Evolutionary conservation across 371 early-diverging fungal genomes (phyloP), one percentile per base, ranked within the genome.

Genomic region (Mortierella sp.): DNA sequence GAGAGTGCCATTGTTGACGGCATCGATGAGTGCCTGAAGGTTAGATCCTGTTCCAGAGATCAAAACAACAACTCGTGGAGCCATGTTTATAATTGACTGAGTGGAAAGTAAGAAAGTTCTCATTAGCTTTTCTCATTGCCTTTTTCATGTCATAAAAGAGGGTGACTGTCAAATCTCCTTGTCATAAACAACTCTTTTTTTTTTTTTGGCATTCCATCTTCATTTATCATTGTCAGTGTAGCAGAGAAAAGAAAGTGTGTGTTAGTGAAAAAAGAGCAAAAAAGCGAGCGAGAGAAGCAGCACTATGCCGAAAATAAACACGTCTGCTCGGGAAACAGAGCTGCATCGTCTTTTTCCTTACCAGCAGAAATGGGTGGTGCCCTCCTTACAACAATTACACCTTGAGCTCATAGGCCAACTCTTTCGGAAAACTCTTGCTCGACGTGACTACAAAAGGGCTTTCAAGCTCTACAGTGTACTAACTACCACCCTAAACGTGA

Each of bases 21-120:
- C 93, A 77, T 98, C 96, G 63, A 98, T 96, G 35, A 98, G 82
- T n/a, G 98, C 98, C 85, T 98, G 98, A 26, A 98, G 89, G 85
- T 98, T 98, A 49, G 95, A 89, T 26, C 99, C 99, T 72, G 91
- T 95, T 57, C 99, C 99, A 8, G 96, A 96, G 70, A 98, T 95
- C 59, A 97, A 90, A 40, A 98, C 96, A 54, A 96, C 94, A 72
- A 97, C 86, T 34, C 88, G 87, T 58, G 89, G 90, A 29, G 74
- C 74, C 79, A 78, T 78, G n/a, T 51, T 56, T 54, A 40, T 53
- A 28, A 23, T 53, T 23, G 1, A 19, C 35, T 22, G 40, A 55
- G 10, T n/a, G 29, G 61, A 23, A 42, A 35, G 61, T 54, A 49
- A 53, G 57, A 40, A 37, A 34, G 28, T 32, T 63, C 49, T 29